A percentile compares a stretch with the other conserved stretches of the same genome.
Conservation (phyloP, 805 yeast genomes). For the Torulaspora microellipsoides region DNA sequence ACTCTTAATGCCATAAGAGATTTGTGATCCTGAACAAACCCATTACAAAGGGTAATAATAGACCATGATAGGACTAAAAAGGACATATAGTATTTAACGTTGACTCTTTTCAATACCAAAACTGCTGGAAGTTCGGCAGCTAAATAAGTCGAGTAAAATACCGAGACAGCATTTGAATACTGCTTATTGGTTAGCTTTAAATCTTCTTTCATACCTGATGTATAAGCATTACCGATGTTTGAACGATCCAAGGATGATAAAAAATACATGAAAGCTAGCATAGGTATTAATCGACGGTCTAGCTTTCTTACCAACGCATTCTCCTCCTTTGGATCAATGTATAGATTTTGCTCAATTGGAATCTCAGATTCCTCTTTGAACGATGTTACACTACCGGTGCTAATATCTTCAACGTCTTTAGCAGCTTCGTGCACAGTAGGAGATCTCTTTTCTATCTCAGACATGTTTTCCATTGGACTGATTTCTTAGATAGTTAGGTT, state of each 20-base stretch:
- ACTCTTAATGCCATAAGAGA: constrained; percentile 55
- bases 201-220: constrained; percentile 62
- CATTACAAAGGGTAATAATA: constrained; percentile 46
- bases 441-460: constrained; percentile 1
- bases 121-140: constrained; percentile 60
- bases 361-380: constrained; percentile 6
- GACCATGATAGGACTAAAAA: constrained; percentile 56
- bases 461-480: background rate
- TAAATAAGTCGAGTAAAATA: constrained; percentile 56
- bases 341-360: constrained; percentile 5
- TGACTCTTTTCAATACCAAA: constrained; percentile 44
- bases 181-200: constrained; percentile 44
- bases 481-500: background rate
- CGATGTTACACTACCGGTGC: constrained; percentile 8
- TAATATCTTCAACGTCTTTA: constrained; percentile 1
- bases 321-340: constrained; percentile 17
- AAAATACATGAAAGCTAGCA: constrained; percentile 34
- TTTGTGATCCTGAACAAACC: constrained; percentile 41
- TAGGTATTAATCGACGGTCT: constrained; percentile 33
- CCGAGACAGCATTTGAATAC: constrained; percentile 48
- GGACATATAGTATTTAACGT: constrained; percentile 53
- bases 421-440: constrained; percentile 2
- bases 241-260: constrained; percentile 46
- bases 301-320: constrained; percentile 29
- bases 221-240: constrained; percentile 57